These are phyloP conservation scores for Kurtzmaniella quercitrusa DNA, from an alignment of 1,139 yeast species.

Conservation along the genomic window DNA sequence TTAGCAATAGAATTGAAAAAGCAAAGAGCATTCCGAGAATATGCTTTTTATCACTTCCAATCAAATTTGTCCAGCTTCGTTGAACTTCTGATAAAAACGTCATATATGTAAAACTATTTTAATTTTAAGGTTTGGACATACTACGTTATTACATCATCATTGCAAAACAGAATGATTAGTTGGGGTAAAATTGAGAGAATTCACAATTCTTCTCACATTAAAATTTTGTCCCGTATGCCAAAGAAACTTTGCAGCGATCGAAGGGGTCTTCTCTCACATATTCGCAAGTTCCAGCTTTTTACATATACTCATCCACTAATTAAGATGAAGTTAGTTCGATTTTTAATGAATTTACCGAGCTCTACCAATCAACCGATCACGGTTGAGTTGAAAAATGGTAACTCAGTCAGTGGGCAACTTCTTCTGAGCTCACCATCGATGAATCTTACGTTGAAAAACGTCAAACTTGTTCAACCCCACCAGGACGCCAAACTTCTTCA, in stretches of 20 bases:
- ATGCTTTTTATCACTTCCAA: too few relatives aligned
- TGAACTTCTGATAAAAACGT: too few relatives aligned
- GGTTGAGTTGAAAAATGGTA: conserved; percentile 88
- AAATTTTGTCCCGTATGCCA: neutral
- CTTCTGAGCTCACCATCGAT: conserved; percentile 86
- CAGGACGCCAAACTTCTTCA: conserved; percentile 74
- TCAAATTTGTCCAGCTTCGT: too few relatives aligned
- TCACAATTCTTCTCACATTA: too few relatives aligned
- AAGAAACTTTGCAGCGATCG: neutral
- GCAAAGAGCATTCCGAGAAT: too few relatives aligned
- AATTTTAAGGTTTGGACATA: too few relatives aligned
- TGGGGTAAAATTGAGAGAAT: too few relatives aligned
- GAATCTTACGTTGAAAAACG: conserved; percentile 85
- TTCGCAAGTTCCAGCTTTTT: neutral
- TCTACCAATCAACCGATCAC: conserved; percentile 81
- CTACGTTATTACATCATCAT: too few relatives aligned
- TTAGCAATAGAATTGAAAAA: too few relatives aligned
- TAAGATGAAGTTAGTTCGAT: conserved; percentile 50
- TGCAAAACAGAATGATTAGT: too few relatives aligned
- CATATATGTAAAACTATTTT: too few relatives aligned
- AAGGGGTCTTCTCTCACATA: neutral
- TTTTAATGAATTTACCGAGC: conserved; percentile 72
- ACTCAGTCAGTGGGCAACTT: conserved; percentile 44
- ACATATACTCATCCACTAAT: neutral
- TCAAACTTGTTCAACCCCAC: conserved; percentile 68